Conservation (phyloP, 2,329 filamentous ascomycete genomes). For the Trichoderma arundinaceum region DNA sequence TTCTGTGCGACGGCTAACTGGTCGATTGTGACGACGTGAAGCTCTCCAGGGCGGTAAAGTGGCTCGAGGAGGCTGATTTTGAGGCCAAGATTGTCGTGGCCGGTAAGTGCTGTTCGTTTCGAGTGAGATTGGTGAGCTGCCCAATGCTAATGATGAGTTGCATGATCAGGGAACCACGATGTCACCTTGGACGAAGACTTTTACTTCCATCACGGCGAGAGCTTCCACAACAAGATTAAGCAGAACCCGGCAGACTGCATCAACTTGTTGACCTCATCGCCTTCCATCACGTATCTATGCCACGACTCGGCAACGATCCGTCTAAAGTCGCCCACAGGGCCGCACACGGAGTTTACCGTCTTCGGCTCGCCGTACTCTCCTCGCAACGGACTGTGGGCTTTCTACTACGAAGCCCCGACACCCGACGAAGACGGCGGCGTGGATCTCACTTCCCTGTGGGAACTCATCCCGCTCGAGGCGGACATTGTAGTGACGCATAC, state of each 20-base stretch:
- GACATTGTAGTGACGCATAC: conserved; percentile 76
- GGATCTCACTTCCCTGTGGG: conserved; percentile 58
- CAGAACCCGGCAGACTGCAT: conserved; percentile 62
- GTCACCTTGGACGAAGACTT: conserved; percentile 71
- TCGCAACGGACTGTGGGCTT: conserved; percentile 65
- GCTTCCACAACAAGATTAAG: conserved; percentile 61
- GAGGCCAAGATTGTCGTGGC: conserved; percentile 74
- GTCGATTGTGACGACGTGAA: conserved; percentile 32
- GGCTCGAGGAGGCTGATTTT: conserved; percentile 71
- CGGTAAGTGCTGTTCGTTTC: conserved; percentile 50
- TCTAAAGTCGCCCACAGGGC: conserved; percentile 60
- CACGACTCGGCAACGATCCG: conserved; percentile 61
- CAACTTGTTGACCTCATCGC: conserved; percentile 58
- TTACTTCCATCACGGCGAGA: conserved; percentile 57
- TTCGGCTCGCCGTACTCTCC: conserved; percentile 76
- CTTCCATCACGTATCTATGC: conserved; percentile 67
- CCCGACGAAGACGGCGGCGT: conserved; percentile 32
- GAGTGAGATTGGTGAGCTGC: too few species aligned
- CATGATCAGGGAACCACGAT: conserved; percentile 71
- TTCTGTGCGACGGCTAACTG: background rate
- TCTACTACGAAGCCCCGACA: conserved; percentile 59
- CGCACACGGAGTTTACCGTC: conserved; percentile 65
- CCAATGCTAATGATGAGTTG: background rate
- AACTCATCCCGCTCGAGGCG: conserved; percentile 62
- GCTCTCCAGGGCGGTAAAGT: conserved; percentile 66